phyloP scores from a whole-genome alignment of 2,329 filamentous ascomycete genomes.

The Didymella segeticola region DNA sequence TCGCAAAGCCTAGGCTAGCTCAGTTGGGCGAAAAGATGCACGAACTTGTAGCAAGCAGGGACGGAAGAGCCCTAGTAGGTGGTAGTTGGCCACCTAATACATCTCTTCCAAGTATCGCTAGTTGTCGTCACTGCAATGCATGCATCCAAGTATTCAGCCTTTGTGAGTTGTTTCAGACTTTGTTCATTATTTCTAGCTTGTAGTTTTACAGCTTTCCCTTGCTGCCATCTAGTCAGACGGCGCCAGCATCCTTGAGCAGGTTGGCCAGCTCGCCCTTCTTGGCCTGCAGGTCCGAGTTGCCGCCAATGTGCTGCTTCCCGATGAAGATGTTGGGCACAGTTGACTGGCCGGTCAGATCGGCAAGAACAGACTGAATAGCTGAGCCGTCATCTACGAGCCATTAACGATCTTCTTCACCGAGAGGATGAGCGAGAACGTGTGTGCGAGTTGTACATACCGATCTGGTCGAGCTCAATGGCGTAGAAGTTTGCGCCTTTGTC shows the following conservation, averaged over 20 bases:
- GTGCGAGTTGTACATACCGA: conserved; percentile 63
- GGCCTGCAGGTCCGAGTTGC: conserved; percentile 86
- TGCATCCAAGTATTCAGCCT: not conserved
- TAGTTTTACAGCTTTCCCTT: conserved; percentile 10
- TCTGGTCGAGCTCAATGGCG: conserved; percentile 82
- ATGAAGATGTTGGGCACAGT: conserved; percentile 98
- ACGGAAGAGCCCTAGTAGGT: conserved; percentile 16
- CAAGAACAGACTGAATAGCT: conserved; percentile 82
- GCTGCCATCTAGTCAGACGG: conserved; percentile 57
- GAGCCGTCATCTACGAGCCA: conserved; percentile 73
- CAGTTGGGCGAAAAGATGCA: conserved; percentile 16
- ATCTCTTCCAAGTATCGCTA: conserved; percentile 14
- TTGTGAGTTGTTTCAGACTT: not conserved
- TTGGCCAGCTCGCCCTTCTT: conserved; percentile 68
- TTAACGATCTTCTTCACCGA: not conserved
- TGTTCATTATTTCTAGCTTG: not conserved
- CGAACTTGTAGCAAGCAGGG: conserved; percentile 32
- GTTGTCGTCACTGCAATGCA: not conserved
- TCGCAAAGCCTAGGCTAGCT: conserved; percentile 27
- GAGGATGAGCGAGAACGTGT: too few species aligned
- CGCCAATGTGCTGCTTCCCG: conserved; percentile 86
- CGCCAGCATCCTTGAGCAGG: conserved; percentile 70
- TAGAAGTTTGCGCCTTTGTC: conserved; percentile 75
- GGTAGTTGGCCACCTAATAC: conserved; percentile 35
- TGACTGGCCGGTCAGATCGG: conserved; percentile 79